Evolutionary conservation across 1,284 basidiomycete species (phyloP).

Genomic region (Pseudomicrostroma phylloplanum): DNA sequence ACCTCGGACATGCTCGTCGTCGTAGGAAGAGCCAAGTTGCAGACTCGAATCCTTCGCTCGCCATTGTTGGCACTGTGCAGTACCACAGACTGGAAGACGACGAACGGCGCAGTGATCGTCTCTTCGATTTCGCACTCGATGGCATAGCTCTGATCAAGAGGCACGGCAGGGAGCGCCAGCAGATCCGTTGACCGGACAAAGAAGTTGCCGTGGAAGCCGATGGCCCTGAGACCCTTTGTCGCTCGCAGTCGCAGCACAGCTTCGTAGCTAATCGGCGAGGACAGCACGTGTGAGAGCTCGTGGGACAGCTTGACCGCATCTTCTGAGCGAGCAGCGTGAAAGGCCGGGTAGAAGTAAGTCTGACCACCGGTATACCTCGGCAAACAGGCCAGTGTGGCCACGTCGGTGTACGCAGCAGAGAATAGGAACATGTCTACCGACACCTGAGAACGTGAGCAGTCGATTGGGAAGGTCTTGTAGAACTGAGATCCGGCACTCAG

Average conservation of each 20-base stretch:
- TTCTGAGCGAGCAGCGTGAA: constrained; percentile 87
- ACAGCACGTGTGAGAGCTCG: constrained; percentile 87
- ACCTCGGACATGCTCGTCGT: constrained; percentile 88
- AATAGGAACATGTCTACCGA: constrained; percentile 99
- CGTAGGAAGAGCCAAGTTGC: constrained; percentile 86
- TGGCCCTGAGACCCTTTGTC: constrained; percentile 75
- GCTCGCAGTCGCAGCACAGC: constrained; percentile 96
- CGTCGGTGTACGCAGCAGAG: constrained; percentile 85
- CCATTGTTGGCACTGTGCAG: constrained; percentile 93
- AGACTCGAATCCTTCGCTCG: constrained; percentile 91
- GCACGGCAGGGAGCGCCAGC: constrained; percentile 90
- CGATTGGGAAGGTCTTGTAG: constrained; percentile 98
- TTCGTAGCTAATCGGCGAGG: constrained; percentile 91
- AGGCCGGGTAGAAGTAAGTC: constrained; percentile 96
- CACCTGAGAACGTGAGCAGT: constrained; percentile 92
- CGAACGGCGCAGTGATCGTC: constrained; percentile 81
- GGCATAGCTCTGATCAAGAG: constrained; percentile 90
- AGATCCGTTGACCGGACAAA: constrained; percentile 97
- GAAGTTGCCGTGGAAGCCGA: constrained; percentile 98
- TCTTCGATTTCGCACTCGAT: constrained; percentile 98
- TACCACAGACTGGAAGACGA: constrained; percentile 92
- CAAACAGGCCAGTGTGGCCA: constrained; percentile 81
- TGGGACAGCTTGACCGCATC: constrained; percentile 97
- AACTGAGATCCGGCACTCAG: constrained; percentile 66
- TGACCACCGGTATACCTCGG: constrained; percentile 97